Base-by-base conservation (phyloP, 192 early-diverging fungal species). In the Backusella australiensis region DNA sequence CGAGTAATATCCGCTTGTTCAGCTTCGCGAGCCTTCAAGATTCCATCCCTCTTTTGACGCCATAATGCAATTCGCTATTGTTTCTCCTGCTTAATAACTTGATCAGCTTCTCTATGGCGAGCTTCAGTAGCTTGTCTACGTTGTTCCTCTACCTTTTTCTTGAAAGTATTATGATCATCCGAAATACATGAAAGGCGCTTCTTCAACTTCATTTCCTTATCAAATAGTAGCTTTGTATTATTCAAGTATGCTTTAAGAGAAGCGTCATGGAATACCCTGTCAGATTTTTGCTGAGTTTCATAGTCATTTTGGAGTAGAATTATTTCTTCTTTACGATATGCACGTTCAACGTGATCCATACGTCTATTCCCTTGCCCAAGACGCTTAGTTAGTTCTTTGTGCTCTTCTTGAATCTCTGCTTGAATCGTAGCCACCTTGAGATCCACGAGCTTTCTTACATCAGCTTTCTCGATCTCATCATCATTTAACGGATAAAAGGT, bases 331-430 rank as follows among this genome's bases (percentile, higher is more conserved):
- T 90, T 88, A 76, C 97, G 94, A 86, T 88, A 92, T 21, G 97
- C 98, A 79, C 97, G 94, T 85, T 97, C 96, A 32, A 90, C 86
- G 80, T 97, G 95, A 84, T 99, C 97, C 35, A 93, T 72, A 75
- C 91, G 89, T 82, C 96, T 96, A 72, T 84, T 85, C 72, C 93
- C 85, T 26, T 86, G 69, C 85, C 90, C 91, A 75, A 95, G 85
- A 72, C 94, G 93, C 63, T 86, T 82, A 77, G 89, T 87, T 78
- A 94, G 86, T 80, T 96, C 96, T 29, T 85, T 83, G 83, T 93
- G 91, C 81, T 97, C 95, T 83, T 2, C 32, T 96, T 94, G 32
- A 3, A 32, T 32, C 32, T 32, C 32, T 32, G 32, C 32, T 84
- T 98, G 94, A 39, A 97, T 76, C 76, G 94, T 91, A 80, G 94